phyloP scores from a whole-genome alignment of 179 eudicot genomes.

The Camellia oleifera region DNA sequence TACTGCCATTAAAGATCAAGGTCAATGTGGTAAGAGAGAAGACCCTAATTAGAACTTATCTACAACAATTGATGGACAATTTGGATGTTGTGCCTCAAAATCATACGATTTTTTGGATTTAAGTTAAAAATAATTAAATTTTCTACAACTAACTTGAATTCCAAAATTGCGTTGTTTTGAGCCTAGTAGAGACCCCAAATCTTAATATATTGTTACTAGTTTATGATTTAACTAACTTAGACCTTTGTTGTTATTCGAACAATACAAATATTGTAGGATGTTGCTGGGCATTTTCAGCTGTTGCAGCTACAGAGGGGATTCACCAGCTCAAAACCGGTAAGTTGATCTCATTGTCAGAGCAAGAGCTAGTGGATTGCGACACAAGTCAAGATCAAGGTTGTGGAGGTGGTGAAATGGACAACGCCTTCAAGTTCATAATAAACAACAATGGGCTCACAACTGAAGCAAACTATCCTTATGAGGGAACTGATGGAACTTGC shows the following conservation, averaged over 20 bases:
- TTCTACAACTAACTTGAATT: too few species aligned
- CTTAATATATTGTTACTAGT: too few species aligned
- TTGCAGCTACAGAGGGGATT: conserved; percentile 33
- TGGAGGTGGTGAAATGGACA: conserved; percentile 23
- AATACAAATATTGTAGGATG: conserved; percentile 15
- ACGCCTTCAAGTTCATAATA: conserved; percentile 24
- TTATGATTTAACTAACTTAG: too few species aligned
- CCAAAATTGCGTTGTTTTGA: too few species aligned
- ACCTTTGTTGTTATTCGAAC: not conserved
- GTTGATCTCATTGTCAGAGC: conserved; percentile 28
- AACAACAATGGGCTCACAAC: conserved; percentile 24
- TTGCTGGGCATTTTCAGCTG: conserved; percentile 38
- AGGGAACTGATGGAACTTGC: conserved; percentile 19
- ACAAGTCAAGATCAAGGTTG: conserved; percentile 23
- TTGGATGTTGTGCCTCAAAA: not conserved
- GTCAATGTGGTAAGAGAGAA: conserved; percentile 31
- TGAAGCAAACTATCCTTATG: conserved; percentile 25
- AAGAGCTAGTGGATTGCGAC: conserved; percentile 34
- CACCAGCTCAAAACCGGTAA: conserved; percentile 14
- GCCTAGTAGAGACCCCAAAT: too few species aligned
- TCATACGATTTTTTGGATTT: not conserved
- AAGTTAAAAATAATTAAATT: too few species aligned
- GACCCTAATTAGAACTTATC: not conserved
- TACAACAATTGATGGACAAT: too few species aligned
- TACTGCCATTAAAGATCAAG: conserved; percentile 37